phyloP scores from a whole-genome alignment of 176 grass and related monocot species.

The Oryza glumipatula region DNA sequence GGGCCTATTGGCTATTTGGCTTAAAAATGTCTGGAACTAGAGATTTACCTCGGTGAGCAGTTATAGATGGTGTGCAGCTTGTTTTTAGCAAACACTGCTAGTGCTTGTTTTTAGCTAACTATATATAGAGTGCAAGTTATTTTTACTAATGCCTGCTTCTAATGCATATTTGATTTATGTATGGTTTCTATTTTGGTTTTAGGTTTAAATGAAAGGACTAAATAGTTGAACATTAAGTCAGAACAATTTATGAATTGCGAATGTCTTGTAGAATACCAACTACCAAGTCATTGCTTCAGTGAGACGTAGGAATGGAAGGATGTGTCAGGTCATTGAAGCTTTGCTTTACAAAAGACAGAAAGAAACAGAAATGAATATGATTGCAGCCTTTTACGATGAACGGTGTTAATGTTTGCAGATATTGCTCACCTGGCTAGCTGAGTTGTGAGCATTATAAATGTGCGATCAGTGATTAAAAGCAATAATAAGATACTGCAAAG shows the following conservation, averaged over 20 bases:
- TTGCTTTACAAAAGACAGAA: slow-evolving; percentile 15
- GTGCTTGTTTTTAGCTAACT: neutral
- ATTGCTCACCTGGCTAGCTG: neutral
- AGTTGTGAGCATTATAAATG: slow-evolving; percentile 7
- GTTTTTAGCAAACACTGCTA: neutral
- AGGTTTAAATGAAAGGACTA: slow-evolving; percentile 23
- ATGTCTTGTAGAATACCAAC: slow-evolving; percentile 17
- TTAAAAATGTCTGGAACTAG: slow-evolving; percentile 25
- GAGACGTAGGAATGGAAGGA: neutral
- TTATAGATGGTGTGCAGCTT: neutral
- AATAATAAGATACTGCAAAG: slow-evolving; percentile 3
- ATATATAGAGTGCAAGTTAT: neutral
- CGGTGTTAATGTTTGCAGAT: slow-evolving; percentile 19
- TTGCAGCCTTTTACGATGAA: slow-evolving; percentile 27
- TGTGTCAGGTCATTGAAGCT: neutral
- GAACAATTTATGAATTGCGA: slow-evolving; percentile 29
- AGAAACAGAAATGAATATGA: slow-evolving; percentile 1
- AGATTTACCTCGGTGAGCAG: slow-evolving; percentile 17
- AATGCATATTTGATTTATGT: slow-evolving; percentile 23
- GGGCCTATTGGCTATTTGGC: neutral
- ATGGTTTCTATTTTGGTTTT: neutral
- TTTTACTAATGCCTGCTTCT: slow-evolving; percentile 12
- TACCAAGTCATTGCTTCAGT: slow-evolving; percentile 15
- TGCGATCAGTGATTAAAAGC: neutral
- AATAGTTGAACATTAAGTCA: slow-evolving; percentile 23